Percentiles rank a stretch among this genome's conserved stretches.
Conservation (phyloP, 2,329 filamentous ascomycete species). For the Ophiostoma ulmi region DNA sequence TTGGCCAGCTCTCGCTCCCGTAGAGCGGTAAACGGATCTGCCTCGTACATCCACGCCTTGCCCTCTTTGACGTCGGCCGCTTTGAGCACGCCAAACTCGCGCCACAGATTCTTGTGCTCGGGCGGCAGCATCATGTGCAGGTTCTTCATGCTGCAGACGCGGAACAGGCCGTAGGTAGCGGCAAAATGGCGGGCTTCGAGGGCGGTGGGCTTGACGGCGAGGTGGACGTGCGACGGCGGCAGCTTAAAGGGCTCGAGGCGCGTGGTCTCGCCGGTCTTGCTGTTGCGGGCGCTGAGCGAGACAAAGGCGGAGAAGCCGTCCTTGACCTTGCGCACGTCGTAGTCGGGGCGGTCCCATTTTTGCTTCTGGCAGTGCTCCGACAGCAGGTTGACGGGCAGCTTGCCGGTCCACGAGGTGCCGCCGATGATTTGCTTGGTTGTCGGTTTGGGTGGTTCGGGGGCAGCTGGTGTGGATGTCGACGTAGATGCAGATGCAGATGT, state of each 20-base stretch:
- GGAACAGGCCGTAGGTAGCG: constrained; percentile 83
- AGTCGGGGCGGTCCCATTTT: constrained; percentile 91
- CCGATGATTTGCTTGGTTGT: constrained; percentile 79
- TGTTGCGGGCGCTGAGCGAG: constrained; percentile 67
- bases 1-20: constrained; percentile 76
- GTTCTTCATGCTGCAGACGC: constrained; percentile 93
- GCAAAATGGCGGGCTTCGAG: constrained; percentile 91
- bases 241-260: constrained; percentile 77
- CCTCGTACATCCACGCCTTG: constrained; percentile 88
- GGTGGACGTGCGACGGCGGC: constrained; percentile 67
- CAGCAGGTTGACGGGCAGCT: constrained; percentile 87
- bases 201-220: constrained; percentile 70
- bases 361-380: constrained; percentile 94
- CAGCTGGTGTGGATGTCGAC: constrained; percentile 17
- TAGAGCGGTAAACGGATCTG: constrained; percentile 81
- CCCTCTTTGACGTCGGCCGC: constrained; percentile 71
- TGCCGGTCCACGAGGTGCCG: constrained; percentile 94
- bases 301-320: constrained; percentile 77
- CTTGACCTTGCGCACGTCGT: constrained; percentile 68
- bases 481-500: constrained; percentile 18
- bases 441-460: constrained; percentile 49
- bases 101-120: constrained; percentile 85
- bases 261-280: constrained; percentile 74
- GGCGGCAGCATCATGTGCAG: constrained; percentile 91
- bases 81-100: constrained; percentile 80